Base-by-base conservation (phyloP, 2,329 filamentous ascomycete genomes). In the Penicillium sp. region DNA sequence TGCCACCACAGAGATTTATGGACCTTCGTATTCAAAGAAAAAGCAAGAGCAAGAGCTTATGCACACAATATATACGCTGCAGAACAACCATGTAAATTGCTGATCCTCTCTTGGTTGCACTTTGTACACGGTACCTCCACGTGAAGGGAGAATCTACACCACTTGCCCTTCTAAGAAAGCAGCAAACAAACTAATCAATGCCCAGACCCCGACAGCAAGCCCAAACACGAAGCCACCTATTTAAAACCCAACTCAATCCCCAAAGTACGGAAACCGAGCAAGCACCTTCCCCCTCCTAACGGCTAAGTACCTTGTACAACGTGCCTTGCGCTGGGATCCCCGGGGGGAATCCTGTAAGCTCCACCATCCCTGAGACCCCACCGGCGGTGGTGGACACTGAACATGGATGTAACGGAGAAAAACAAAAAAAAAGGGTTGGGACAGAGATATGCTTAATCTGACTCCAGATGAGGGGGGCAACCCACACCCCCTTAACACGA, bases 371-470 rank as follows among this genome's bases (percentile, higher is more conserved):
- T 57, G 55, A 50, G 63, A 58, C 64, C 54, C 65, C 64, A 67
- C 61, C 54, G 43, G 49, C 53, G 57, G 57, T 60, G 56, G 64
- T 67, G 64, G 64, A 58, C 65, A 67, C 64, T 64, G 62, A 54
- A 67, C 65, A 67, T 67, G 64, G 65, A 63, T 67, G 64, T 56
- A 48, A 66, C 62, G 65, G 64, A 65, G 57, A 61, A 63, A 67
- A 47, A 64, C 61, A 37, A 56, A 45, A 51, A 33, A 64, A 57
- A 50, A 54, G 33, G 62, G 60, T 61, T 63, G 58, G 63, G 54
- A 64, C 58, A 55, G 58, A 67, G 64, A 67, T 67, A 67, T 67
- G 65, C 65, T 67, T 67, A 67, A 67, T 61, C 64, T 64, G 59
- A 67, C 65, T 65, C 62, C 65, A 66, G 59, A 63, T 61, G 50